These are phyloP conservation scores for Fusarium circinatum DNA, from an alignment of 2,329 filamentous ascomycete species.

Conservation along the genomic window DNA sequence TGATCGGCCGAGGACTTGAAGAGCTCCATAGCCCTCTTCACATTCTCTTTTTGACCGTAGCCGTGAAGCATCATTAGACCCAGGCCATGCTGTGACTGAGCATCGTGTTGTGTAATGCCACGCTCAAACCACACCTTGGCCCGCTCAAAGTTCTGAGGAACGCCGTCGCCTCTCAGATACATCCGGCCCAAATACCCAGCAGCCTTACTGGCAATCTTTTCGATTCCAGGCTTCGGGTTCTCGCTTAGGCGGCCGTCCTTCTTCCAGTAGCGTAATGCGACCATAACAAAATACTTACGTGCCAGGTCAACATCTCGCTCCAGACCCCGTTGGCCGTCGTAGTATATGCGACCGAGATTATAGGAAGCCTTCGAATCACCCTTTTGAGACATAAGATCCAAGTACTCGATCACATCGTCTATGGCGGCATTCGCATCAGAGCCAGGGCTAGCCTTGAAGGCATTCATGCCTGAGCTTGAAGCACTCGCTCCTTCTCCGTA, in stretches of 20 bases:
- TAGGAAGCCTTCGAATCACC: conserved; percentile 89
- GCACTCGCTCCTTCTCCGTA: conserved; percentile 96
- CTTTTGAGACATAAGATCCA: conserved; percentile 89
- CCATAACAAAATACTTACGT: conserved; percentile 81
- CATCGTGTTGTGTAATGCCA: conserved; percentile 78
- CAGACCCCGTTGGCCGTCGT: conserved; percentile 83
- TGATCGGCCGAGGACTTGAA: conserved; percentile 85
- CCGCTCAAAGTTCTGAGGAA: conserved; percentile 79
- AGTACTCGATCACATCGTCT: conserved; percentile 93
- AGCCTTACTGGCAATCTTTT: conserved; percentile 83
- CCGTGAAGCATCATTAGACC: conserved; percentile 87
- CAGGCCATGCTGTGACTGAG: conserved; percentile 85
- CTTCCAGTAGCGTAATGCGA: conserved; percentile 84
- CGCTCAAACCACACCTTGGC: conserved; percentile 87
- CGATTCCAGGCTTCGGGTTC: conserved; percentile 75
- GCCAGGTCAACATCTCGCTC: conserved; percentile 78
- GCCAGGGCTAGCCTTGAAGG: conserved; percentile 75
- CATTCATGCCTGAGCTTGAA: conserved; percentile 85
- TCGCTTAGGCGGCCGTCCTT: conserved; percentile 79
- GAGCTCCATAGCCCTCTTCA: conserved; percentile 76
- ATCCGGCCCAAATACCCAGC: conserved; percentile 90
- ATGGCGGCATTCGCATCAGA: conserved; percentile 87
- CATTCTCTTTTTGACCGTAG: conserved; percentile 75
- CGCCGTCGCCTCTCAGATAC: conserved; percentile 88
- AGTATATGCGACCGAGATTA: conserved; percentile 85